A percentile compares a stretch with the other conserved stretches of the same genome.
Conservation (phyloP, 495 filamentous ascomycete species). For the Aspergillus mulundensis region DNA sequence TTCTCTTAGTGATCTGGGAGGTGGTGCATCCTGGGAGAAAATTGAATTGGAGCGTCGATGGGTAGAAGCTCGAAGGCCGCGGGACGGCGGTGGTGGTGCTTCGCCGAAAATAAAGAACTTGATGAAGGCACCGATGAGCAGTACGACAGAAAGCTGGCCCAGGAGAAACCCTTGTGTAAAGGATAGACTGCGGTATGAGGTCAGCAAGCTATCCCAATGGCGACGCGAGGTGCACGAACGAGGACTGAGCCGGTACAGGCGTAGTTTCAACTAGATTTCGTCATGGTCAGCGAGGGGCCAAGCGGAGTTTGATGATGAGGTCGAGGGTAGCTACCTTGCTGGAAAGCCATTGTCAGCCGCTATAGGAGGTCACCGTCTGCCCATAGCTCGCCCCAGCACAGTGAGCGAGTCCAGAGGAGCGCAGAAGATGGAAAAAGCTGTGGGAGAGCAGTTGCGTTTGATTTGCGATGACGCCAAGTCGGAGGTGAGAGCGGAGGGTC, state of each 20-base stretch:
- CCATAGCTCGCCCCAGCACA: constrained; percentile 26
- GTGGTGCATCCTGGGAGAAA: constrained; percentile 33
- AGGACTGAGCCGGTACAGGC: constrained; percentile 41
- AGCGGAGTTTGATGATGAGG: not conserved
- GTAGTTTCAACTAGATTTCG: constrained; percentile 28
- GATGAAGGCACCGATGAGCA: constrained; percentile 90
- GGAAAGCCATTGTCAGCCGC: constrained; percentile 37
- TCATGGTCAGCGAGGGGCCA: constrained; percentile 13
- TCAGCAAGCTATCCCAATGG: constrained; percentile 8
- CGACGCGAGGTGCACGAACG: constrained; percentile 31
- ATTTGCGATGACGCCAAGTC: constrained; percentile 1
- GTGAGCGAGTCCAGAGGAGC: not conserved
- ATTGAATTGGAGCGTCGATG: constrained; percentile 60
- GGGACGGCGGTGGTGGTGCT: constrained; percentile 74
- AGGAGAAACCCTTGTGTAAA: constrained; percentile 92
- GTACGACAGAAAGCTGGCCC: constrained; percentile 85
- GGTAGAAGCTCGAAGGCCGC: constrained; percentile 61
- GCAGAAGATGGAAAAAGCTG: not conserved
- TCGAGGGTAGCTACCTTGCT: constrained; percentile 29
- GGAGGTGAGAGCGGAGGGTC: not conserved
- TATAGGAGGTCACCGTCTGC: constrained; percentile 21
- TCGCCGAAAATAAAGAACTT: constrained; percentile 99
- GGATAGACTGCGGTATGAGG: constrained; percentile 54
- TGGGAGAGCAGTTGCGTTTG: not conserved
- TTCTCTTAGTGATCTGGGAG: constrained; percentile 53